These are phyloP conservation scores for Colletotrichum eremochloae DNA, from an alignment of 2,329 filamentous ascomycete species.

Conservation along the genomic window DNA sequence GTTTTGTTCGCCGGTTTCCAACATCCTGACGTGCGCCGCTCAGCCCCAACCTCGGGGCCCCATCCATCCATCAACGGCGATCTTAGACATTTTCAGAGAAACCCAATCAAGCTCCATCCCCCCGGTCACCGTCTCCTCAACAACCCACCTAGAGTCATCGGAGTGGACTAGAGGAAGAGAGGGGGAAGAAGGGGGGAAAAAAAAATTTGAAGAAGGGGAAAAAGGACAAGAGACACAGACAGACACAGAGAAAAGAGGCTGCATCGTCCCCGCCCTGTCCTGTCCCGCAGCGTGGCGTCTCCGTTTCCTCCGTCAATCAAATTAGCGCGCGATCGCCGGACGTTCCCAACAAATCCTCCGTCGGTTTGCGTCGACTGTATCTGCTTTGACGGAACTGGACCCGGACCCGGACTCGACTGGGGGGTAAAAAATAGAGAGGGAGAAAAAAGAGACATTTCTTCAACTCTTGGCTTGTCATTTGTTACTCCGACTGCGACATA, in stretches of 20 bases:
- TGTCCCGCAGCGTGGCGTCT: conserved; percentile 31
- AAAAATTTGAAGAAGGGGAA: background rate
- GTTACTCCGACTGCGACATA: conserved; percentile 24
- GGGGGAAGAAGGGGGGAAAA: background rate
- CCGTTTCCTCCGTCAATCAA: background rate
- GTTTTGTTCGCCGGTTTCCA: background rate
- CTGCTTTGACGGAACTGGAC: too few species aligned
- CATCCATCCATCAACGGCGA: conserved; percentile 2
- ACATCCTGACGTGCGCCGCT: background rate
- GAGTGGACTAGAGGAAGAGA: conserved; percentile 9
- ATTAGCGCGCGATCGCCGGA: conserved; percentile 33
- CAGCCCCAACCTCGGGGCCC: background rate
- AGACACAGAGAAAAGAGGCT: background rate
- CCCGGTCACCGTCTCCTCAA: conserved; percentile 9
- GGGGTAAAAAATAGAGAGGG: too few species aligned
- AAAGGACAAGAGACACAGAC: background rate
- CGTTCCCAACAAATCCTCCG: conserved; percentile 40
- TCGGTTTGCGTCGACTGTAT: background rate
- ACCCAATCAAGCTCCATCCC: background rate
- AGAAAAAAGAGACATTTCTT: conserved; percentile 35
- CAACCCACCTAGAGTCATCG: conserved; percentile 9
- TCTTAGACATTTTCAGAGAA: background rate
- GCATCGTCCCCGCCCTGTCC: conserved; percentile 26
- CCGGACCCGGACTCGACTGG: background rate
- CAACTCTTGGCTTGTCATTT: conserved; percentile 25